Evolutionary conservation across 176 grass and related monocot genomes (phyloP).

Genomic region (Elymus sibiricus): DNA sequence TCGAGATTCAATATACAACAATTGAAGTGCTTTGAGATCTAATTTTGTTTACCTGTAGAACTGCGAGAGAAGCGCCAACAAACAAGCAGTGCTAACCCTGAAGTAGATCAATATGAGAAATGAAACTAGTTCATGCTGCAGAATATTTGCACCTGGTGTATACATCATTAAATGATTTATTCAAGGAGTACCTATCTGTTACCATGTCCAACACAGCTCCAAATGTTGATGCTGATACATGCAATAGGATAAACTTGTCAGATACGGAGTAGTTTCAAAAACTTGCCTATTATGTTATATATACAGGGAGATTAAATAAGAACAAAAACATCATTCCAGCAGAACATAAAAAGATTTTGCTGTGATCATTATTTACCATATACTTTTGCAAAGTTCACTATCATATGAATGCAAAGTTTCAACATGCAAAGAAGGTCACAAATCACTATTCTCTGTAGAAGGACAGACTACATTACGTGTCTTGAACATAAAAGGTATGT

Average conservation of each 20-base stretch:
- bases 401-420: background rate
- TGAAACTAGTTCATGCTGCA: conserved; percentile 12
- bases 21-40: background rate
- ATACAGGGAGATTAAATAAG: background rate
- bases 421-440: background rate
- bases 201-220: conserved; percentile 99
- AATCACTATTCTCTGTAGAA: background rate
- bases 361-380: background rate
- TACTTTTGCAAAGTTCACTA: background rate
- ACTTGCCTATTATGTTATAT: background rate
- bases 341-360: background rate
- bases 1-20: background rate
- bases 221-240: conserved; percentile 85
- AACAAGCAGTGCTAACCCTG: conserved; percentile 97
- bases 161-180: conserved; percentile 18
- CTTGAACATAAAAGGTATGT: background rate
- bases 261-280: conserved; percentile 10
- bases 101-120: conserved; percentile 35
- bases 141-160: conserved; percentile 13
- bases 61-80: conserved; percentile 87
- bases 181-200: conserved; percentile 76
- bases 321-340: background rate
- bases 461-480: background rate
- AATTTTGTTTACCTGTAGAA: conserved; percentile 65
- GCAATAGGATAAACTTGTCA: conserved; percentile 29